phyloP scores from a whole-genome alignment of 495 filamentous ascomycete genomes.

The Neurospora hispaniola region DNA sequence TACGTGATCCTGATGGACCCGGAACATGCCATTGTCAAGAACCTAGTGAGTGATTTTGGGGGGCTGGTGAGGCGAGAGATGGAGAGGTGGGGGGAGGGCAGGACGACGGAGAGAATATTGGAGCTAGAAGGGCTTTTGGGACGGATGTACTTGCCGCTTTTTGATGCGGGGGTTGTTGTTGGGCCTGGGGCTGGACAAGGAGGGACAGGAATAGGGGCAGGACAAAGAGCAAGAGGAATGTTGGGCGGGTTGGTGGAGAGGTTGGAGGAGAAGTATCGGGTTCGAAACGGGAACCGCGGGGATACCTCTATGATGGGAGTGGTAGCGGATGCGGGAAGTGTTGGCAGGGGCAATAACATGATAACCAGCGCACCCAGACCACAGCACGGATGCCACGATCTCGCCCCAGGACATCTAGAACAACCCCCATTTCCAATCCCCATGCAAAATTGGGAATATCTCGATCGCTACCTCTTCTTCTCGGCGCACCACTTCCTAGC shows the following conservation, averaged over 20 bases:
- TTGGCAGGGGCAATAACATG: background rate
- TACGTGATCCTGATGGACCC: slow-evolving; percentile 20
- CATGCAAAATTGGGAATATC: slow-evolving; percentile 5
- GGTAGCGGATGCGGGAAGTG: background rate
- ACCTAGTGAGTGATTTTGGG: slow-evolving; percentile 9
- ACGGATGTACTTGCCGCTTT: slow-evolving; percentile 23
- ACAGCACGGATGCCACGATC: background rate
- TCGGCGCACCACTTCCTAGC: slow-evolving; percentile 19
- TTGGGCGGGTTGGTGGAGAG: slow-evolving; percentile 2
- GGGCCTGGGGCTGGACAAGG: background rate
- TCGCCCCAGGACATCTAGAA: background rate
- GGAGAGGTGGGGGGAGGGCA: slow-evolving; percentile 1
- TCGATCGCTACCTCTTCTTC: slow-evolving; percentile 22
- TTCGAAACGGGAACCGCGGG: background rate
- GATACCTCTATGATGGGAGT: too few species aligned
- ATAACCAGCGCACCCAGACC: background rate
- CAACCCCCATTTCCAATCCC: background rate
- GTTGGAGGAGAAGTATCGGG: slow-evolving; percentile 3
- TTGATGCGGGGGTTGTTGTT: background rate
- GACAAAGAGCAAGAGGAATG: slow-evolving; percentile 7
- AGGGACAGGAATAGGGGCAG: background rate
- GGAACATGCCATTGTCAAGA: slow-evolving; percentile 2
- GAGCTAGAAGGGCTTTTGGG: slow-evolving; percentile 18
- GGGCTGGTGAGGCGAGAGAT: background rate
- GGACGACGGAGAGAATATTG: slow-evolving; percentile 14